A percentile compares a stretch with the other conserved stretches of the same genome.
Evolutionary conservation across 257 asterid species (phyloP).

Genomic region (Solanum pimpinellifolium): DNA sequence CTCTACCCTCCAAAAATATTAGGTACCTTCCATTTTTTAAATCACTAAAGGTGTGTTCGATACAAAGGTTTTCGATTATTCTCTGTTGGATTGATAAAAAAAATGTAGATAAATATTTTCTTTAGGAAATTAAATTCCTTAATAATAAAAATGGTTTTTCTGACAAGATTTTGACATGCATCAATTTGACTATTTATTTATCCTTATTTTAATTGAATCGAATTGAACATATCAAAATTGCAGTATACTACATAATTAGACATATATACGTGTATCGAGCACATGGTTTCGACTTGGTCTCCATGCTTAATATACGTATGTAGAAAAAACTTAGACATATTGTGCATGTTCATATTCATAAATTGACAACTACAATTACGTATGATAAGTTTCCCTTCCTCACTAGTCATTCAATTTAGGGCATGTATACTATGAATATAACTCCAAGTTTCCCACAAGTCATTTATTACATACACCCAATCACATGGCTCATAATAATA

Average conservation of each 20-base stretch:
- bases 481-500: not conserved
- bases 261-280: not conserved
- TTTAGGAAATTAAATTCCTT: too few relatives aligned
- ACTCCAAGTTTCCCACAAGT: not conserved
- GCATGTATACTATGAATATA: not conserved
- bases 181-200: not conserved
- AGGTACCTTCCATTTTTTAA: not conserved
- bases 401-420: not conserved
- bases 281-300: not conserved
- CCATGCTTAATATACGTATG: not conserved
- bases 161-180: too few relatives aligned
- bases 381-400: not conserved
- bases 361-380: not conserved
- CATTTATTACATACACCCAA: not conserved
- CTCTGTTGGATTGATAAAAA: too few relatives aligned
- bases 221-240: not conserved
- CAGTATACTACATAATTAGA: too few relatives aligned
- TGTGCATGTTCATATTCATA: not conserved
- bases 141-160: too few relatives aligned
- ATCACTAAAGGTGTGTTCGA: not conserved
- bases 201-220: not conserved
- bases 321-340: not conserved
- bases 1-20: not conserved
- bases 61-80: not conserved
- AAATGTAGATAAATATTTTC: too few relatives aligned